These are phyloP conservation scores for Phytophthora agathidicida DNA, from an alignment of 352 stramenopile species.

Conservation along the genomic window DNA sequence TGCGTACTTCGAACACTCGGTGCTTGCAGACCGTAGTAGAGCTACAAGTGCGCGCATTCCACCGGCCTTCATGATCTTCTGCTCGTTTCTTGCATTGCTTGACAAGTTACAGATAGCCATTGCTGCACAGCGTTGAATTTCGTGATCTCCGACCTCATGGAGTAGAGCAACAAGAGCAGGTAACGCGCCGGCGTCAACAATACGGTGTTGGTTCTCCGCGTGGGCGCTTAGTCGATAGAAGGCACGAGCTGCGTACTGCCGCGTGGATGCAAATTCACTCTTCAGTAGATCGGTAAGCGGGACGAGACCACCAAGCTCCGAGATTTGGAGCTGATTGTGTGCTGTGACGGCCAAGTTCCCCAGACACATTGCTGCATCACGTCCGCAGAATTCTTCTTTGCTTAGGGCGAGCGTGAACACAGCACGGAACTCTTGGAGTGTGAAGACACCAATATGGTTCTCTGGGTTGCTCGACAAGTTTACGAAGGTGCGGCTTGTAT, in stretches of 20 bases:
- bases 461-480: conserved; percentile 93
- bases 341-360: conserved; percentile 93
- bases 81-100: conserved; percentile 72
- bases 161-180: conserved; percentile 76
- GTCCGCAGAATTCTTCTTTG: conserved; percentile 85
- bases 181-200: conserved; percentile 87
- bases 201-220: conserved; percentile 86
- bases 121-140: conserved; percentile 76
- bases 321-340: conserved; percentile 92
- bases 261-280: conserved; percentile 68
- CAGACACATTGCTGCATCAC: conserved; percentile 93
- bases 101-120: conserved; percentile 91
- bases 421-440: conserved; percentile 72
- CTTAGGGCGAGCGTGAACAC: conserved; percentile 75
- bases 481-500: conserved; percentile 91
- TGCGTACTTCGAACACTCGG: conserved; percentile 84
- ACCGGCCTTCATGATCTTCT: conserved; percentile 80
- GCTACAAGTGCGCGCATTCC: conserved; percentile 69
- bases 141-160: conserved; percentile 34
- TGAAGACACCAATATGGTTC: conserved; percentile 91
- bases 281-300: conserved; percentile 83
- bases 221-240: conserved; percentile 92
- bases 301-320: conserved; percentile 83
- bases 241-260: conserved; percentile 84
- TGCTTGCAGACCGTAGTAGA: conserved; percentile 51